phyloP scores from a whole-genome alignment of 768 basidiomycete species.

The Dentipellis sp. region DNA sequence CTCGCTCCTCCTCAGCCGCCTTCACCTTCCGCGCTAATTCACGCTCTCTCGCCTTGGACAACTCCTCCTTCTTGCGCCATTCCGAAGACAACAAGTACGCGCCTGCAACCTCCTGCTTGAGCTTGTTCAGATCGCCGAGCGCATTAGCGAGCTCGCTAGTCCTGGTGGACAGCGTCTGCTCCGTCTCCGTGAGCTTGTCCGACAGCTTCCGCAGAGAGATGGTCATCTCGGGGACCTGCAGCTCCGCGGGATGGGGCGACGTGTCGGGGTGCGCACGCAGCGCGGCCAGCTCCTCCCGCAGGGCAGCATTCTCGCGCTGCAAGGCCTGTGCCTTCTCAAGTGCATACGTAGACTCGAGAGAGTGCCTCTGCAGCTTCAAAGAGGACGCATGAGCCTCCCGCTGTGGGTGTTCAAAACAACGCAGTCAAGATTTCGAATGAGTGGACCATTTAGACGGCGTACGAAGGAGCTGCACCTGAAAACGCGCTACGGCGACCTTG shows the following conservation, averaged over 20 bases:
- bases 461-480: slow-evolving; percentile 23
- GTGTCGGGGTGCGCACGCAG: slow-evolving; percentile 47
- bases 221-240: slow-evolving; percentile 45
- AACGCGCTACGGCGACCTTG: slow-evolving; percentile 24
- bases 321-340: slow-evolving; percentile 38
- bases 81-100: slow-evolving; percentile 49
- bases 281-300: slow-evolving; percentile 44
- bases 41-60: slow-evolving; percentile 36
- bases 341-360: slow-evolving; percentile 42
- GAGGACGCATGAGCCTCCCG: slow-evolving; percentile 63
- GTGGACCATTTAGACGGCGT: not conserved
- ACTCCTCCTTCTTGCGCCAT: slow-evolving; percentile 47
- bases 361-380: slow-evolving; percentile 55
- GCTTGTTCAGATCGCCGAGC: slow-evolving; percentile 33
- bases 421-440: not conserved
- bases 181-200: slow-evolving; percentile 57
- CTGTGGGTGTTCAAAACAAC: slow-evolving; percentile 26
- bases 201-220: slow-evolving; percentile 60
- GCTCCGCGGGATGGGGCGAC: slow-evolving; percentile 26
- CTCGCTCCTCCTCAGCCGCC: slow-evolving; percentile 45
- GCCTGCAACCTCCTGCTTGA: slow-evolving; percentile 33
- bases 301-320: slow-evolving; percentile 48
- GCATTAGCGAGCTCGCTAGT: slow-evolving; percentile 37
- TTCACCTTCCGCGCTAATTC: slow-evolving; percentile 37
- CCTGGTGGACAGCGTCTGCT: slow-evolving; percentile 40